Evolutionary conservation across 169 alveolate genomes (phyloP).

Genomic region (Plasmodium knowlesi): DNA sequence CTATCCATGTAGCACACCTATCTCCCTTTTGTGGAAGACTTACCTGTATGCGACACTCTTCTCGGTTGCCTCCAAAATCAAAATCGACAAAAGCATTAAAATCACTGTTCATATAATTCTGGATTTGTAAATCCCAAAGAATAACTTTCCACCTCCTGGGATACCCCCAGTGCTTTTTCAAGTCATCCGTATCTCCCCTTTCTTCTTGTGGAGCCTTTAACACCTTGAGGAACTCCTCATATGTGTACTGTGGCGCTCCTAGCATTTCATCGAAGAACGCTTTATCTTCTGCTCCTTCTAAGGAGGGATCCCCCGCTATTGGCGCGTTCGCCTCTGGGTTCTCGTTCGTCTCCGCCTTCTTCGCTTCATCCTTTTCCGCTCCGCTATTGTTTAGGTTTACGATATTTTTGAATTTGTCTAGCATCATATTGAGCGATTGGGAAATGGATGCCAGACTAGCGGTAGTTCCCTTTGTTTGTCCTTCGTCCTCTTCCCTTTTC

Average conservation of each 20-base stretch:
- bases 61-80: constrained; percentile 84
- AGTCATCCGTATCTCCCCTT: constrained; percentile 81
- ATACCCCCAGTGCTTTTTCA: constrained; percentile 82
- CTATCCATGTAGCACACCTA: neutral
- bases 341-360: constrained; percentile 29
- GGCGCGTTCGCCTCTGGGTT: constrained; percentile 24
- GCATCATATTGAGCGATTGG: constrained; percentile 18
- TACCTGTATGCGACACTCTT: constrained; percentile 85
- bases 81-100: constrained; percentile 84
- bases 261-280: constrained; percentile 79
- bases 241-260: constrained; percentile 82
- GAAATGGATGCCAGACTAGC: too few species aligned
- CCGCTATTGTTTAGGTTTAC: constrained; percentile 26
- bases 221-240: constrained; percentile 81
- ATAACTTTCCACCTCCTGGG: constrained; percentile 83
- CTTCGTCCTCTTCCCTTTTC: neutral
- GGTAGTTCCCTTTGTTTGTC: too few species aligned
- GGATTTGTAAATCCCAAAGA: constrained; percentile 79
- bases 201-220: constrained; percentile 76
- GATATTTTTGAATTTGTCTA: constrained; percentile 49
- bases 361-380: constrained; percentile 27
- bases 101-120: constrained; percentile 77
- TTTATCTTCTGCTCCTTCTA: constrained; percentile 64
- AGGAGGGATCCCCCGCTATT: neutral
- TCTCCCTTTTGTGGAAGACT: too few species aligned